Base-by-base conservation (phyloP, 2,329 filamentous ascomycete genomes). In the Shiraia sp. region DNA sequence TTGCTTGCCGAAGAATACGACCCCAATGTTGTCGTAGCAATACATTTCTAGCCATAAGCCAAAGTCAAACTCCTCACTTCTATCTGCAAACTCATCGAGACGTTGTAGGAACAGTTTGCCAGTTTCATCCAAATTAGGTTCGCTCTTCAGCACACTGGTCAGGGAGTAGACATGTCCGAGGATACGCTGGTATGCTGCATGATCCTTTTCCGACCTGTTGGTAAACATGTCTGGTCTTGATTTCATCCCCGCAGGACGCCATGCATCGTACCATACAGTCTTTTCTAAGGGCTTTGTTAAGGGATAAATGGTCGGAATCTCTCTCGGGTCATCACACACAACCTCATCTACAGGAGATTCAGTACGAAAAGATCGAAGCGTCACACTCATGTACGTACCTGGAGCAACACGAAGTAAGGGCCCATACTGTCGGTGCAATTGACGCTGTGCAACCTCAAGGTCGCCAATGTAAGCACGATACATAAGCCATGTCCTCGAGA, bases 401-500 rank as follows among this genome's bases (percentile, higher is more conserved):
- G 57, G 76, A 2, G 68, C 69, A 28, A 77, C 60, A 5, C 76
- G 73, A n/a, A 79, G 71, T 1, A 79, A 67, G 1, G 67, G 63
- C 5, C 76, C 76, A 31, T 59, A 52, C 28, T 42, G 19, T 12
- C 48, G 10, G 17, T 63, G 59, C 1, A 61, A 44, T 6, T 30
- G 17, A 4, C 46, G 31, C 22, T 52, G 42, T 6, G 27, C 23
- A 3, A 46, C 31, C n/a, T 62, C 53, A 3, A 58, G 37, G 28
- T 62, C 57, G 3, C 57, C 57, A n/a, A 24, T 30, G 16, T 48
- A 47, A 24, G 51, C 49, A 15, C 46, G 51, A 22, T 54, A 51
- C 49, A 61, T 55, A 19, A 59, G 42, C 57, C 56, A 63, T 51
- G 51, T 49, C 24, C 59, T 48, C 3, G 57, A 57, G 5, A 63